Conservation (phyloP, 2,329 filamentous ascomycete species). For the Penicillium aurantiogriseum region DNA sequence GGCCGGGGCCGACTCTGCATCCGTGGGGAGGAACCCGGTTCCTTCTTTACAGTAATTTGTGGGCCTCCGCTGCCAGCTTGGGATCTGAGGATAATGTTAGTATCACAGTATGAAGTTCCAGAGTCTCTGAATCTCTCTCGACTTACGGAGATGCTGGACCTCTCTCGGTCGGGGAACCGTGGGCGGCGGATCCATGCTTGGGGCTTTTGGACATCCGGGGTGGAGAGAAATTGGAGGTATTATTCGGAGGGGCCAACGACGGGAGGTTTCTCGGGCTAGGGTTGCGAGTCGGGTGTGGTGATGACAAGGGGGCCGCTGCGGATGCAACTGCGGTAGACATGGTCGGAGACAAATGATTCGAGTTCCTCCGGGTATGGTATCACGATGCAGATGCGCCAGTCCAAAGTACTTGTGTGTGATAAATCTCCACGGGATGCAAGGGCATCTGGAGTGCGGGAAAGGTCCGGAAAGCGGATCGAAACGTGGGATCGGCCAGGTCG, state of each 20-base stretch:
- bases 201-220: constrained; percentile 33
- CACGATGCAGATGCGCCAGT: neutral
- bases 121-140: neutral
- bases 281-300: constrained; percentile 45
- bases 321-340: constrained; percentile 53
- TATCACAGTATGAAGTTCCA: neutral
- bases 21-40: constrained; percentile 78
- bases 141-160: constrained; percentile 51
- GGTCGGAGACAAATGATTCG: constrained; percentile 11
- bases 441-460: constrained; percentile 4
- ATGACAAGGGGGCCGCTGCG: constrained; percentile 44
- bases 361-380: neutral
- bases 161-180: constrained; percentile 39
- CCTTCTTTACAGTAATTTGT: constrained; percentile 94
- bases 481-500: constrained; percentile 3
- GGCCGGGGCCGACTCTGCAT: constrained; percentile 54
- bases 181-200: constrained; percentile 35
- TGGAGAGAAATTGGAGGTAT: constrained; percentile 31
- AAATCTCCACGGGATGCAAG: constrained; percentile 6
- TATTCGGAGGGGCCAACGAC: constrained; percentile 27
- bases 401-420: neutral
- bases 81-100: constrained; percentile 20
- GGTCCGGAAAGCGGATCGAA: neutral
- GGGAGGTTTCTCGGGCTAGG: constrained; percentile 47
- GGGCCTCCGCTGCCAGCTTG: constrained; percentile 54